phyloP scores from a whole-genome alignment of 352 stramenopile genomes.

The Blastocystis sp. region DNA sequence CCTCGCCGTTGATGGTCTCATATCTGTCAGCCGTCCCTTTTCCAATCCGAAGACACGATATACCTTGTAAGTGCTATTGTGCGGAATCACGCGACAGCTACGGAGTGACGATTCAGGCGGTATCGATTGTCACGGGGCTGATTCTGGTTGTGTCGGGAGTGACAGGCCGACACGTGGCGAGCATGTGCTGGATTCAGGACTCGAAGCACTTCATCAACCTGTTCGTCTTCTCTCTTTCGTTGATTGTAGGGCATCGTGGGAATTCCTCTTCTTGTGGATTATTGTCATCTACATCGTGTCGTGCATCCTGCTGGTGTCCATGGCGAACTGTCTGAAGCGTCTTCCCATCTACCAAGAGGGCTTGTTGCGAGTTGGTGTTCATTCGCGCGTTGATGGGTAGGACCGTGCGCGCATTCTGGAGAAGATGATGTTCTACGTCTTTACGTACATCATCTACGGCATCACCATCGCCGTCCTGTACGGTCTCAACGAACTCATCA shows the following conservation, averaged over 20 bases:
- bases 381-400: background rate
- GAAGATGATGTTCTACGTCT: conserved; percentile 72
- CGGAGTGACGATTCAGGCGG: background rate
- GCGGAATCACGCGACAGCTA: conserved; percentile 6
- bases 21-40: conserved; percentile 67
- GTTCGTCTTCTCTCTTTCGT: background rate
- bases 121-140: background rate
- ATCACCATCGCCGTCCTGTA: conserved; percentile 29
- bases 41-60: conserved; percentile 57
- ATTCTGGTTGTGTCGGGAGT: background rate
- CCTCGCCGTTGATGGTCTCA: conserved; percentile 36
- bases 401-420: conserved; percentile 17
- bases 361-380: background rate
- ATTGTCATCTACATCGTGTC: conserved; percentile 56
- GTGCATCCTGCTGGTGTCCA: conserved; percentile 8
- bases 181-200: conserved; percentile 61
- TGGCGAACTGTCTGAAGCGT: conserved; percentile 49
- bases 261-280: conserved; percentile 53
- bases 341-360: conserved; percentile 50
- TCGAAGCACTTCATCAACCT: background rate
- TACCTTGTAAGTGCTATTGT: conserved; percentile 14
- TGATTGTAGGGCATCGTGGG: conserved; percentile 42
- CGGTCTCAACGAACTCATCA: conserved; percentile 53
- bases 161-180: conserved; percentile 25
- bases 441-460: conserved; percentile 65